phyloP scores from a whole-genome alignment of 2,329 filamentous ascomycete species.

The Fusarium sp. region DNA sequence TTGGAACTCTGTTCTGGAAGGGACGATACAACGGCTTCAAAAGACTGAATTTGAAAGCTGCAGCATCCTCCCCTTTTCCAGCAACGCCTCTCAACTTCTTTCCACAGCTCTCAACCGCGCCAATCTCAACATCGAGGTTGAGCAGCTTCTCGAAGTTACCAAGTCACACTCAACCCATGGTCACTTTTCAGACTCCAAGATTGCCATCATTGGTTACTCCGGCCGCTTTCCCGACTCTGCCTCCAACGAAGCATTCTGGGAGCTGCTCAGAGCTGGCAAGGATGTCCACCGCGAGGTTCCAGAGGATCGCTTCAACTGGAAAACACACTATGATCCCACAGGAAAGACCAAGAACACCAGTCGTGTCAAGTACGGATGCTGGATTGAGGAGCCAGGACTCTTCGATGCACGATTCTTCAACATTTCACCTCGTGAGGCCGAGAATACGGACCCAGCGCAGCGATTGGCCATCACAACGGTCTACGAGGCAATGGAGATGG shows the following conservation, averaged over 20 bases:
- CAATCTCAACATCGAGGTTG: slow-evolving; percentile 9
- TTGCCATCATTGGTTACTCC: slow-evolving; percentile 80
- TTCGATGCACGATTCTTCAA: slow-evolving; percentile 87
- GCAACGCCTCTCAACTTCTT: slow-evolving; percentile 31
- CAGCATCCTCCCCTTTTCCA: slow-evolving; percentile 16
- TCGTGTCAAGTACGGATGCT: slow-evolving; percentile 78
- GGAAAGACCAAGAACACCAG: slow-evolving; percentile 77
- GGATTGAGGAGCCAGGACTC: slow-evolving; percentile 74
- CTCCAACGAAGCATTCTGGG: slow-evolving; percentile 67
- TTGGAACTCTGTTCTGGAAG: slow-evolving; percentile 22
- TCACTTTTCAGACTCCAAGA: slow-evolving; percentile 59
- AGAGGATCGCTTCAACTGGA: slow-evolving; percentile 74
- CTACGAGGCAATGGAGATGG: slow-evolving; percentile 84
- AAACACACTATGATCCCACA: slow-evolving; percentile 74
- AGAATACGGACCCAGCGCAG: slow-evolving; percentile 81
- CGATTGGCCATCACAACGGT: slow-evolving; percentile 78
- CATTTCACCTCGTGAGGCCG: slow-evolving; percentile 83
- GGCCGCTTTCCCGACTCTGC: slow-evolving; percentile 58
- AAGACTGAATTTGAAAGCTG: slow-evolving; percentile 4
- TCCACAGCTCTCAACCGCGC: slow-evolving; percentile 8
- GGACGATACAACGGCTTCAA: neutral
- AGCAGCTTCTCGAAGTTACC: neutral
- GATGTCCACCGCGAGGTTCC: slow-evolving; percentile 75
- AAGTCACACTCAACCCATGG: slow-evolving; percentile 2
- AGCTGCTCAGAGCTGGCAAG: slow-evolving; percentile 73